Conservation (phyloP, 2,329 filamentous ascomycete genomes). For the Scytalidium lignicola region DNA sequence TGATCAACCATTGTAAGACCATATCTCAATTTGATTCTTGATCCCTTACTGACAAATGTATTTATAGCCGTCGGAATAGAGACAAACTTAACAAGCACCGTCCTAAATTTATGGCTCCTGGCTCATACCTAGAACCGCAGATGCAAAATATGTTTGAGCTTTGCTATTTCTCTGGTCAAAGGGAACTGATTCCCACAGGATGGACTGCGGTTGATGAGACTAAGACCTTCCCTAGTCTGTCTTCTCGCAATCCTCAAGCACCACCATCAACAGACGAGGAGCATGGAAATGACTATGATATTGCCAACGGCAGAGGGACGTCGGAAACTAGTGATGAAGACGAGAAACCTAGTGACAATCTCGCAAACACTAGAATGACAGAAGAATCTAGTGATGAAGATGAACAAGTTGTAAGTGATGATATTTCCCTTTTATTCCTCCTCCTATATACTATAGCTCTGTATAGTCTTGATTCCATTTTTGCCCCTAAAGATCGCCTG, state of each 20-base stretch:
- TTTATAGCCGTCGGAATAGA: neutral
- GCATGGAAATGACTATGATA: conserved; percentile 16
- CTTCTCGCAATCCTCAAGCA: conserved; percentile 35
- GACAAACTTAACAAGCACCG: conserved; percentile 27
- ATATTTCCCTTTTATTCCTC: conserved; percentile 17
- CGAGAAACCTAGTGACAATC: conserved; percentile 25
- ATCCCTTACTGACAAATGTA: neutral
- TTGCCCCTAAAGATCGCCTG: neutral
- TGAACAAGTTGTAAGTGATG: conserved; percentile 8
- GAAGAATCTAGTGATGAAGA: conserved; percentile 57
- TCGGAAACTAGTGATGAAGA: conserved; percentile 49
- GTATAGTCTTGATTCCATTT: neutral
- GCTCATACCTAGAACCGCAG: conserved; percentile 53
- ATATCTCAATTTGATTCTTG: neutral
- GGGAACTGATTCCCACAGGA: conserved; percentile 62
- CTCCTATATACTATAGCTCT: neutral
- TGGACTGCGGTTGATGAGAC: conserved; percentile 59
- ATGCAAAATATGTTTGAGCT: conserved; percentile 74
- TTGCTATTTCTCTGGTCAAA: conserved; percentile 53
- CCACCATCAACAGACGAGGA: conserved; percentile 14
- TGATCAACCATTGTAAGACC: neutral
- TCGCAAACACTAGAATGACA: conserved; percentile 46
- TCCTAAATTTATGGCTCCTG: conserved; percentile 48
- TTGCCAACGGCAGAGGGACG: conserved; percentile 33
- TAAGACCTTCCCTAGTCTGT: conserved; percentile 47